phyloP scores from a whole-genome alignment of 2,329 filamentous ascomycete genomes.

The Arthrobotrys musiformis region DNA sequence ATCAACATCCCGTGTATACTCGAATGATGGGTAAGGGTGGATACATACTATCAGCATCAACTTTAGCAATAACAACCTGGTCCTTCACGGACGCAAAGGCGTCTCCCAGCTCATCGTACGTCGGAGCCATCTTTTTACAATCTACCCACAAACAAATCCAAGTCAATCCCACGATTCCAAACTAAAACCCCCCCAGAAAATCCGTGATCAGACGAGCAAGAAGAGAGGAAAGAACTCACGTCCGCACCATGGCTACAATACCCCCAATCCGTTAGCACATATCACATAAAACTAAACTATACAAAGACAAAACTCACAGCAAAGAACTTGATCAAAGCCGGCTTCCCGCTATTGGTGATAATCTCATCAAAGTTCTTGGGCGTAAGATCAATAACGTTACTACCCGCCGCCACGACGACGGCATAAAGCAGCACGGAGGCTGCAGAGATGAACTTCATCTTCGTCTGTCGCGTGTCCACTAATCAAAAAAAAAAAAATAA shows the following conservation, averaged over 20 bases:
- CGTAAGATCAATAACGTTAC: constrained; percentile 87
- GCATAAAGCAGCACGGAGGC: constrained; percentile 56
- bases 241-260: constrained; percentile 59
- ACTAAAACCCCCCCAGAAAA: not conserved
- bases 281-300: not conserved
- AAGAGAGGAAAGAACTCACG: constrained; percentile 54
- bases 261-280: constrained; percentile 17
- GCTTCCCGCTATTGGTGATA: constrained; percentile 90
- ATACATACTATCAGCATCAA: constrained; percentile 79
- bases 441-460: constrained; percentile 42
- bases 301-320: constrained; percentile 65
- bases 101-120: constrained; percentile 59
- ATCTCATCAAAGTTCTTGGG: constrained; percentile 91
- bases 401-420: constrained; percentile 71
- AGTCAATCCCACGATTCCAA: not conserved
- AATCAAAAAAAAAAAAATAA: constrained; percentile 10
- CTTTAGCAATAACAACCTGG: constrained; percentile 89
- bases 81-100: constrained; percentile 64
- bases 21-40: not conserved
- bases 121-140: constrained; percentile 59
- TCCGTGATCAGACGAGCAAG: not conserved
- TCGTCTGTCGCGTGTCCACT: not conserved
- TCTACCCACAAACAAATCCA: constrained; percentile 48
- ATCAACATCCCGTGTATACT: not conserved
- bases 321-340: constrained; percentile 96